Evolutionary conservation across 2,329 filamentous ascomycete genomes (phyloP), one percentile per base, ranked within the genome.

Genomic region (Monosporascus sp.): DNA sequence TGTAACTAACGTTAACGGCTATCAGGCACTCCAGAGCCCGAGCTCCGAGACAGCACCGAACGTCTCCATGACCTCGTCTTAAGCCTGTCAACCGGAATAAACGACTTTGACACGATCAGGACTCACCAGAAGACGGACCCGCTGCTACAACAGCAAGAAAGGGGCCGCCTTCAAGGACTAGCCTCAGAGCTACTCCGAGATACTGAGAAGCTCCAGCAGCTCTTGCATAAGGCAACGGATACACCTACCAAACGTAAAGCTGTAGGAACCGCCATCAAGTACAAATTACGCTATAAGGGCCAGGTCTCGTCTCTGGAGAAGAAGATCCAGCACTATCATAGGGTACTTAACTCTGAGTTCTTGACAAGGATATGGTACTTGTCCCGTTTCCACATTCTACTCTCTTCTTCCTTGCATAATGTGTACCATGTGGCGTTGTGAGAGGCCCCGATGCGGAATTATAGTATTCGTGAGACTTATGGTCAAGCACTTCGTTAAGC

Each of bases 321-420:
- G 19, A 51, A 27, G 31, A 49, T 57, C 17, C 16, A 50, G 26
- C 14, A 37, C 16, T 52, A 27, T 37, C 52, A 45, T 26, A 24
- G 22, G 2, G 7, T 49, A 7, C 17, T 56, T 11, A 43, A 54
- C 37, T 24, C 45, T 7, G 54, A 58, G 11, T 50, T 56, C 47
- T 41, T 58, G 20, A 49, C 22, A 17, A 54, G 56, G 38, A 49
- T 56, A 17, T 58, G 56, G 43, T 46, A 46, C 38, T 8, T 19
- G 38, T 11, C 38, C 19, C 38, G 38, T 41, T 41, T 41, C 17
- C 38, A 41, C 38, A 19, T n/a, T n/a, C 4, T 40, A 20, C 38
- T 19, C 1, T 19, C 19, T 40, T 2, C 8, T 14, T 20, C n/a
- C 40, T 14, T 43, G 4, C 8, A 20, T 20, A 43, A 43, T 16